Conservation (phyloP, 352 stramenopile genomes). For the Phytophthora vignae region DNA sequence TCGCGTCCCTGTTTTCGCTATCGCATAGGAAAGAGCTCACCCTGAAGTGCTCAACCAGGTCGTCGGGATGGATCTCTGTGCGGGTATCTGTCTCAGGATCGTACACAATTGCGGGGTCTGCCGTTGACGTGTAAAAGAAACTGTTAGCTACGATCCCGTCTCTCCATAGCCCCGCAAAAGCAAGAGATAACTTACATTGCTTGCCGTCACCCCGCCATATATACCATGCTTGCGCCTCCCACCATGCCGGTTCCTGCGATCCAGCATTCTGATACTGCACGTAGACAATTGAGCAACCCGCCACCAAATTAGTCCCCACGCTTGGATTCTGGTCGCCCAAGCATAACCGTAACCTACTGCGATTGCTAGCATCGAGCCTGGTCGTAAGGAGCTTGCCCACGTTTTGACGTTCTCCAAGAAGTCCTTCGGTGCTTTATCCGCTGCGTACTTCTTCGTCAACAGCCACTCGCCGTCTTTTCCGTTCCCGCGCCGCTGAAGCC, state of each 20-base stretch:
- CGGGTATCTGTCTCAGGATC: conserved; percentile 52
- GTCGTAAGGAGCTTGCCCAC: conserved; percentile 60
- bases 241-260: conserved; percentile 73
- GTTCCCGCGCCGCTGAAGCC: conserved; percentile 61
- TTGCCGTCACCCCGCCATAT: conserved; percentile 73
- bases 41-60: conserved; percentile 67
- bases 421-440: conserved; percentile 46
- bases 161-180: background rate
- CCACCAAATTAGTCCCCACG: conserved; percentile 8
- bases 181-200: conserved; percentile 47
- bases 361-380: conserved; percentile 66
- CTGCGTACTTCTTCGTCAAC: conserved; percentile 61
- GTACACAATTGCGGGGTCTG: conserved; percentile 62
- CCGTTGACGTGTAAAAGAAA: background rate
- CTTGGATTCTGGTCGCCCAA: background rate
- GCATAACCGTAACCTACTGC: conserved; percentile 54
- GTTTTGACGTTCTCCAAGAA: conserved; percentile 68
- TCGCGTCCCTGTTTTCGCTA: conserved; percentile 11
- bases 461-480: conserved; percentile 83
- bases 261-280: conserved; percentile 75
- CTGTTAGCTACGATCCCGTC: background rate
- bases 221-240: conserved; percentile 89
- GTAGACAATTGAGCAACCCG: conserved; percentile 1
- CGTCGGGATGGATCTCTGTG: conserved; percentile 51
- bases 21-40: conserved; percentile 32